Percentiles rank a stretch among this genome's conserved stretches.
These are phyloP conservation scores for Phytophthora cryptogea DNA, from an alignment of 352 stramenopile species.

Conservation along the genomic window DNA sequence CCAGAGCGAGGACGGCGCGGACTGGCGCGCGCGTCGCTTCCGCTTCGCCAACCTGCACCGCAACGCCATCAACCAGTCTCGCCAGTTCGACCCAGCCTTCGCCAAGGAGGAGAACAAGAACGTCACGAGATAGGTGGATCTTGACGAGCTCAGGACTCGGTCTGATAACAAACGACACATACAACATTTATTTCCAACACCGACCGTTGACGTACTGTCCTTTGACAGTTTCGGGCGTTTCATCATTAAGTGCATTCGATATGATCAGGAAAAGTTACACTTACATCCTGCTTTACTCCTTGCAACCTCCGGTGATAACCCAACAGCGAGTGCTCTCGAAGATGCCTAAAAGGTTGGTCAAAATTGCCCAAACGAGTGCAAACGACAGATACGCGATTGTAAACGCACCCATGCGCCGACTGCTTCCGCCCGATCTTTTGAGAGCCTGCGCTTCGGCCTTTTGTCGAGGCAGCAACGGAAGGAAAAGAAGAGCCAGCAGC, in stretches of 20 bases:
- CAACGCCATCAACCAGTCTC: slow-evolving; percentile 71
- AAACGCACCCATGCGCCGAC: slow-evolving; percentile 41
- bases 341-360: slow-evolving; percentile 52
- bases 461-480: slow-evolving; percentile 48
- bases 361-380: slow-evolving; percentile 47
- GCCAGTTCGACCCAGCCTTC: slow-evolving; percentile 55
- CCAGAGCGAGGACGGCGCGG: slow-evolving; percentile 31
- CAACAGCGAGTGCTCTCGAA: slow-evolving; percentile 57
- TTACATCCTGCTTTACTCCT: slow-evolving; percentile 27
- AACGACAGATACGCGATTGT: slow-evolving; percentile 49
- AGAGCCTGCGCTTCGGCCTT: slow-evolving; percentile 51
- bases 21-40: slow-evolving; percentile 52
- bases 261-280: neutral
- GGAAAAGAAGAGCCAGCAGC: slow-evolving; percentile 39
- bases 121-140: slow-evolving; percentile 35
- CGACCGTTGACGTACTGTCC: too few relatives aligned
- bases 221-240: too few relatives aligned
- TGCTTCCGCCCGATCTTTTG: slow-evolving; percentile 45
- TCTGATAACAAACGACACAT: too few relatives aligned
- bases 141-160: too few relatives aligned
- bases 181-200: too few relatives aligned
- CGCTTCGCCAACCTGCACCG: slow-evolving; percentile 52
- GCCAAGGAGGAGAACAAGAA: slow-evolving; percentile 57
- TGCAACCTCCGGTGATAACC: slow-evolving; percentile 49
- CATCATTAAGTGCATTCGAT: too few relatives aligned